These are phyloP conservation scores for Pseudonectria buxi DNA, from an alignment of 2,329 filamentous ascomycete genomes.

Conservation along the genomic window DNA sequence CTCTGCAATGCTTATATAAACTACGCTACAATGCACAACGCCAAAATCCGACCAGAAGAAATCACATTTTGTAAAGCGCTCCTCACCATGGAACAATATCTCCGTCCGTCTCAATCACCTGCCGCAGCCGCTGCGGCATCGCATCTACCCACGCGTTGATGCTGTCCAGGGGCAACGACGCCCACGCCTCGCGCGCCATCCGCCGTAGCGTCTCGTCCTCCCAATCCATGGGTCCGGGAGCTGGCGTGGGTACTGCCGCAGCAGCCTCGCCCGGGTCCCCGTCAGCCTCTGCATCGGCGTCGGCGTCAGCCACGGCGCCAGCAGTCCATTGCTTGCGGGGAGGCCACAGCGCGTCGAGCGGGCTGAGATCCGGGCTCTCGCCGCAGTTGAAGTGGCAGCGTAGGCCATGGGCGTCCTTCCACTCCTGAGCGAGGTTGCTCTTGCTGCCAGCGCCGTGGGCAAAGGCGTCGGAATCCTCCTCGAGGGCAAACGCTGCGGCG, in stretches of 20 bases:
- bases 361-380: conserved; percentile 31
- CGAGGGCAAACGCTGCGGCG: conserved; percentile 23
- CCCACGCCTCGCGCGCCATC: conserved; percentile 26
- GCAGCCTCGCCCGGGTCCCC: background rate
- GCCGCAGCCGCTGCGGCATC: conserved; percentile 28
- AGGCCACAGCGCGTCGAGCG: conserved; percentile 31
- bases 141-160: conserved; percentile 32
- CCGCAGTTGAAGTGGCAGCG: conserved; percentile 29
- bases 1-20: no score
- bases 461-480: conserved; percentile 30
- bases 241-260: no score
- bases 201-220: conserved; percentile 26
- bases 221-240: conserved; percentile 21
- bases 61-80: no score
- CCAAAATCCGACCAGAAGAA: no score
- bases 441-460: conserved; percentile 31
- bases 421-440: conserved; percentile 28
- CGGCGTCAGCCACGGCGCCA: conserved; percentile 6
- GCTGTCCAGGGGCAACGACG: conserved; percentile 22
- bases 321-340: conserved; percentile 27
- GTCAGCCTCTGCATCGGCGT: background rate
- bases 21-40: no score
- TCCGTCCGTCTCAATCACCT: conserved; percentile 26
- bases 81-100: conserved; percentile 28
- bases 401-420: conserved; percentile 29